phyloP scores from a whole-genome alignment of 306 rosid genomes.

The Hippophae gyantsensis region DNA sequence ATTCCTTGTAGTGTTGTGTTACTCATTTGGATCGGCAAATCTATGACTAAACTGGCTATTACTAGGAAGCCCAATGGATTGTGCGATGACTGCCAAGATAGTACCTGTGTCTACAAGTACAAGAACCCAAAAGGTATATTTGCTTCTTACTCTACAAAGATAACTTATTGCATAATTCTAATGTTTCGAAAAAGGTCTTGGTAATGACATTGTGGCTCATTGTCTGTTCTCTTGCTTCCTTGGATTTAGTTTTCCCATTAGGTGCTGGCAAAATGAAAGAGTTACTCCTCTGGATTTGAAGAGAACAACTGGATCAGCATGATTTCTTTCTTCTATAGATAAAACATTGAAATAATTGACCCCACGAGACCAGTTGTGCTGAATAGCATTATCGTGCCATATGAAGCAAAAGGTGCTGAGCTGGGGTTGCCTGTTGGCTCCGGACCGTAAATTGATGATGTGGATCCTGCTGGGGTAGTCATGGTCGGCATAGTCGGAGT shows the following conservation, averaged over 20 bases:
- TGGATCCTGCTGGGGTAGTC: slow-evolving; percentile 1
- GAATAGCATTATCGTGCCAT: slow-evolving; percentile 28
- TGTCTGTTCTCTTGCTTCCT: slow-evolving; percentile 29
- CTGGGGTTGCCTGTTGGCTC: slow-evolving; percentile 65
- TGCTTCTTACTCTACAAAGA: slow-evolving; percentile 26
- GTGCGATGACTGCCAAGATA: slow-evolving; percentile 41
- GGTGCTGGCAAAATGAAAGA: slow-evolving; percentile 33
- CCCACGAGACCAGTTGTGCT: slow-evolving; percentile 37
- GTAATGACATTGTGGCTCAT: slow-evolving; percentile 20
- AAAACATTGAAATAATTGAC: slow-evolving; percentile 27
- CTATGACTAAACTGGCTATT: too few relatives aligned
- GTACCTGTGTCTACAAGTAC: slow-evolving; percentile 31
- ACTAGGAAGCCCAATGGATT: slow-evolving; percentile 13
- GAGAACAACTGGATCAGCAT: slow-evolving; percentile 21
- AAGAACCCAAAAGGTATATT: slow-evolving; percentile 36
- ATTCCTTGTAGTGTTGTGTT: too few relatives aligned
- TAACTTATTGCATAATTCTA: slow-evolving; percentile 18
- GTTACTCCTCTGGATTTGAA: slow-evolving; percentile 34
- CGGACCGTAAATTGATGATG: slow-evolving; percentile 45
- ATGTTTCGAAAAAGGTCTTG: slow-evolving; percentile 25
- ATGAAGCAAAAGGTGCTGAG: slow-evolving; percentile 35
- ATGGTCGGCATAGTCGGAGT: slow-evolving; percentile 31
- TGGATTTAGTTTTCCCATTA: slow-evolving; percentile 16
- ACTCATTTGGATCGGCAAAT: too few relatives aligned
- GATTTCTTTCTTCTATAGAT: slow-evolving; percentile 31